Evolutionary conservation across 2,329 filamentous ascomycete species (phyloP).

Genomic region (Lachnellula cervina): DNA sequence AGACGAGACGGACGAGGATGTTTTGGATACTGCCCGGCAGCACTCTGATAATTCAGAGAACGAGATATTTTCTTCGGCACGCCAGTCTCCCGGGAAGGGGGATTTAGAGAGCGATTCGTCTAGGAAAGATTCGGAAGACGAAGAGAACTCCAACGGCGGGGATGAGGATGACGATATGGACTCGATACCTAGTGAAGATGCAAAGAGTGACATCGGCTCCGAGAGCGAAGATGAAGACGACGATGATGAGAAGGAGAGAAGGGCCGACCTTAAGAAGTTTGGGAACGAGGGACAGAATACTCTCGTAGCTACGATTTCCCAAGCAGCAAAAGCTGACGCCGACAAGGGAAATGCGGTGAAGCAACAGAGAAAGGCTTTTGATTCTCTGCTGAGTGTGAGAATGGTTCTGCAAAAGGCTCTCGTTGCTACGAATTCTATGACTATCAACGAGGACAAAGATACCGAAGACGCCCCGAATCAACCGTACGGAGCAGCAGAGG

Average conservation of each 20-base stretch:
- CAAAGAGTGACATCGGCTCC: conserved; percentile 31
- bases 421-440: conserved; percentile 72
- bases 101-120: conserved; percentile 23
- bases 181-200: conserved; percentile 30
- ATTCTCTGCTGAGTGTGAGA: conserved; percentile 80
- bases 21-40: conserved; percentile 29
- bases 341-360: conserved; percentile 85
- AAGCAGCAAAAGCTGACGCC: conserved; percentile 70
- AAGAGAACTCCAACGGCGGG: conserved; percentile 23
- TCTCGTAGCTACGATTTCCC: conserved; percentile 53
- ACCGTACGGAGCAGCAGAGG: conserved; percentile 72
- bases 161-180: conserved; percentile 27
- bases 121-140: conserved; percentile 31
- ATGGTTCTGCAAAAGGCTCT: conserved; percentile 92
- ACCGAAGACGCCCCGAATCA: conserved; percentile 35
- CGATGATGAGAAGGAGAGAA: conserved; percentile 34
- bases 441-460: conserved; percentile 40
- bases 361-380: conserved; percentile 78
- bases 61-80: conserved; percentile 28
- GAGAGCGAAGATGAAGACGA: conserved; percentile 22
- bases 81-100: conserved; percentile 27
- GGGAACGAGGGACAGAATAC: conserved; percentile 64
- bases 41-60: conserved; percentile 31
- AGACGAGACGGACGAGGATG: conserved; percentile 31
- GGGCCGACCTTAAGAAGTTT: conserved; percentile 60